Conservation (phyloP, 108 stramenopile genomes). For the Conticribra guillardii region DNA sequence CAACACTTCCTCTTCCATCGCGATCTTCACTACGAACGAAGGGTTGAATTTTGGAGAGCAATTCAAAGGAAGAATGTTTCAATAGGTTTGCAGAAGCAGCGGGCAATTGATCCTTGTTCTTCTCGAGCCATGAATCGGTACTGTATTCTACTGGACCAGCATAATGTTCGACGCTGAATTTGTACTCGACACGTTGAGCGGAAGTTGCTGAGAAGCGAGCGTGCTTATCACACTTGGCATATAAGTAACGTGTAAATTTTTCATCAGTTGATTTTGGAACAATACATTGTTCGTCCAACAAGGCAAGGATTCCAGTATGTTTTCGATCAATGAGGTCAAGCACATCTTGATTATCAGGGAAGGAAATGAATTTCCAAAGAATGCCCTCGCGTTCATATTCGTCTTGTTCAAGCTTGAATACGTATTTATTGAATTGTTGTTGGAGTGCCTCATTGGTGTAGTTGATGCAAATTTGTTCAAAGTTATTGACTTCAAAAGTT, state of each 20-base stretch:
- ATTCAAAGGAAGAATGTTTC: constrained; percentile 66
- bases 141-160: constrained; percentile 90
- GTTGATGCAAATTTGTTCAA: constrained; percentile 98
- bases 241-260: constrained; percentile 89
- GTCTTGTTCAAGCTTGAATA: constrained; percentile 96
- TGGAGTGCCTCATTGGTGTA: constrained; percentile 98
- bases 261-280: constrained; percentile 91
- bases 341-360: constrained; percentile 97
- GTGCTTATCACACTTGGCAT: constrained; percentile 80
- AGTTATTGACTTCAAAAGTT: constrained; percentile 86
- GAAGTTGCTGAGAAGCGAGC: constrained; percentile 70
- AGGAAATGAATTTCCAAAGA: constrained; percentile 91
- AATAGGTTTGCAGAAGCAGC: constrained; percentile 72
- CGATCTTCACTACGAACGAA: constrained; percentile 77
- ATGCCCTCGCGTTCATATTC: constrained; percentile 96
- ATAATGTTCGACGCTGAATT: constrained; percentile 91
- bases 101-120: constrained; percentile 91
- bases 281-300: constrained; percentile 95
- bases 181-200: constrained; percentile 72
- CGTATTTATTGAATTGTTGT: constrained; percentile 98
- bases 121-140: constrained; percentile 84
- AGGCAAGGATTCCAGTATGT: constrained; percentile 88
- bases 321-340: constrained; percentile 95
- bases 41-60: constrained; percentile 59
- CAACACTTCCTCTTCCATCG: constrained; percentile 76